Conservation (phyloP, 768 basidiomycete species). For the Tephrocybe sp. region DNA sequence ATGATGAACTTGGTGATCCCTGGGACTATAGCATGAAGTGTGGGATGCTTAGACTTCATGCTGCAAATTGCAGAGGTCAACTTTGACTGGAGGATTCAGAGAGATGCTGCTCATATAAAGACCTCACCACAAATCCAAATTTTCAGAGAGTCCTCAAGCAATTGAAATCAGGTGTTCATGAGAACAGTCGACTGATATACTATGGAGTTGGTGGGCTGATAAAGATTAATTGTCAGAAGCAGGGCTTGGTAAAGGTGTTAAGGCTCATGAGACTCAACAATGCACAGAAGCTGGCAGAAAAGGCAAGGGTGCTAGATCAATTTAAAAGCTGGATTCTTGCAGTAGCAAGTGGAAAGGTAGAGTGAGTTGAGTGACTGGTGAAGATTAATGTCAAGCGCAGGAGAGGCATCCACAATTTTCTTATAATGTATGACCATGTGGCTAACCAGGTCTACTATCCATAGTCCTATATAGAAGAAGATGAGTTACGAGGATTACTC, state of each 20-base stretch:
- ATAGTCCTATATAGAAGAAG: constrained; percentile 20
- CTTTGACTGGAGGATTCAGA: neutral
- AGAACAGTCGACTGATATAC: constrained; percentile 14
- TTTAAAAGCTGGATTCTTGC: constrained; percentile 21
- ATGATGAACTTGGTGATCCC: constrained; percentile 18
- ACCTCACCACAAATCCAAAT: neutral
- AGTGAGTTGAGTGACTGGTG: constrained; percentile 17
- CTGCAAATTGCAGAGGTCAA: neutral
- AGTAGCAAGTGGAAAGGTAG: constrained; percentile 20
- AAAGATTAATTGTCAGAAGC: constrained; percentile 2
- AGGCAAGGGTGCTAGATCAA: constrained; percentile 13
- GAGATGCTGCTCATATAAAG: neutral
- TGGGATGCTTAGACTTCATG: neutral
- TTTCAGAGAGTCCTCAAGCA: constrained; percentile 14
- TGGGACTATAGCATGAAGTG: constrained; percentile 18
- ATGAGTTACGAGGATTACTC: constrained; percentile 17
- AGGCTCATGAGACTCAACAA: constrained; percentile 13
- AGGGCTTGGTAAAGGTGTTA: constrained; percentile 3
- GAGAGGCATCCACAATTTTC: neutral
- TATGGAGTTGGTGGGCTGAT: constrained; percentile 14
- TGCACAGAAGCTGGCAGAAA: constrained; percentile 12
- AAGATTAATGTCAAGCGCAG: constrained; percentile 10
- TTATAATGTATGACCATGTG: neutral
- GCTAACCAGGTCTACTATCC: constrained; percentile 17
- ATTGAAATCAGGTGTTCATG: constrained; percentile 9